phyloP scores from a whole-genome alignment of 2,329 filamentous ascomycete species.

The Pestalotiopsis sp. region DNA sequence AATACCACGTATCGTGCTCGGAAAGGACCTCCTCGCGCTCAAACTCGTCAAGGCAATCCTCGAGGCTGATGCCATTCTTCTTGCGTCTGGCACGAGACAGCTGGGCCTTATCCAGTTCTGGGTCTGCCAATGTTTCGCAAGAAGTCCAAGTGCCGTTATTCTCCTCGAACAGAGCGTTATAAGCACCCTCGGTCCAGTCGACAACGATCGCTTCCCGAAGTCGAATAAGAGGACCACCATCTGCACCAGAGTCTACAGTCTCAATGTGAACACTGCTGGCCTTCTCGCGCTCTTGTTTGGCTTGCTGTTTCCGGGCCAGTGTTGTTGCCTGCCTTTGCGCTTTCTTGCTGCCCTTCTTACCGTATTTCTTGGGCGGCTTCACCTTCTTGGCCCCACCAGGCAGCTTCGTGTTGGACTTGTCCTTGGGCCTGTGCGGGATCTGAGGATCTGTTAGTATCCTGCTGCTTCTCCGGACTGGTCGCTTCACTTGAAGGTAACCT shows the following conservation, averaged over 20 bases:
- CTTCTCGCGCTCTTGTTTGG: constrained; percentile 23
- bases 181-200: constrained; percentile 77
- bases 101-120: constrained; percentile 66
- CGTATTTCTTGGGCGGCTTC: constrained; percentile 47
- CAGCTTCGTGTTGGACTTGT: constrained; percentile 15
- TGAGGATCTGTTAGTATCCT: constrained; percentile 7
- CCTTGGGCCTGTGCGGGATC: constrained; percentile 23
- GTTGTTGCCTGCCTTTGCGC: constrained; percentile 41
- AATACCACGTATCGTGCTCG: constrained; percentile 97
- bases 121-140: constrained; percentile 58
- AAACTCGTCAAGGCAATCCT: constrained; percentile 93
- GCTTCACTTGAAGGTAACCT: neutral
- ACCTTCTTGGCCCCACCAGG: constrained; percentile 49
- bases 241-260: constrained; percentile 36
- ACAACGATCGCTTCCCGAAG: constrained; percentile 84
- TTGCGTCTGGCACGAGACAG: constrained; percentile 65
- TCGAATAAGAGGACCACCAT: constrained; percentile 69
- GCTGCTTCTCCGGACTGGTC: neutral
- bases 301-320: constrained; percentile 30
- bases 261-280: constrained; percentile 29
- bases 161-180: constrained; percentile 70
- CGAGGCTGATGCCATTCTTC: constrained; percentile 78
- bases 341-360: constrained; percentile 52
- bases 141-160: constrained; percentile 58
- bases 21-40: constrained; percentile 92